phyloP scores from a whole-genome alignment of 2,329 filamentous ascomycete genomes.

The Clarireedia monteithiana region DNA sequence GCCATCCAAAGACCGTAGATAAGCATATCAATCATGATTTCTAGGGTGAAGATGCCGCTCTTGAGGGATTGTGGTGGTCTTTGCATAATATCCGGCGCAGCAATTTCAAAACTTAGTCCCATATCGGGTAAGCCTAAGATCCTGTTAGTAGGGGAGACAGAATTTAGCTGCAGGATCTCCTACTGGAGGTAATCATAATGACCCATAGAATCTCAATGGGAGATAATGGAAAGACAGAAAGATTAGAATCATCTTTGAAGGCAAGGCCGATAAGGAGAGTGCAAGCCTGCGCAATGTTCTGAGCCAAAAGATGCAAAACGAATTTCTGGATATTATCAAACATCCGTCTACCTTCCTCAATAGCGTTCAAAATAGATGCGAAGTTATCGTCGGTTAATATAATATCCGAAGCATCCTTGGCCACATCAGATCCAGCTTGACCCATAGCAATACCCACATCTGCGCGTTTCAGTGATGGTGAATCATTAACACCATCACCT shows the following conservation, averaged over 20 bases:
- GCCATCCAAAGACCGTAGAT: slow-evolving; percentile 77
- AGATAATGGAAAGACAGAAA: slow-evolving; percentile 79
- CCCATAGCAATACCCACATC: slow-evolving; percentile 59
- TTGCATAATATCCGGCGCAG: slow-evolving; percentile 66
- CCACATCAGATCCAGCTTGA: slow-evolving; percentile 54
- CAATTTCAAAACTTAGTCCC: slow-evolving; percentile 73
- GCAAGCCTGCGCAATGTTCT: slow-evolving; percentile 79
- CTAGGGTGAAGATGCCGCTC: slow-evolving; percentile 66
- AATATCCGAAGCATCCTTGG: slow-evolving; percentile 55
- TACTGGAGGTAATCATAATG: slow-evolving; percentile 81
- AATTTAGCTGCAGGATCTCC: neutral
- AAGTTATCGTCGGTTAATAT: slow-evolving; percentile 67
- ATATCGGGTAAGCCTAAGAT: slow-evolving; percentile 62
- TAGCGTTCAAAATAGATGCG: slow-evolving; percentile 61
- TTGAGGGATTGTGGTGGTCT: slow-evolving; percentile 66
- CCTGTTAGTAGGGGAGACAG: neutral
- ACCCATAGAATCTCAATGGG: slow-evolving; percentile 89
- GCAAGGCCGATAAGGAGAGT: slow-evolving; percentile 73
- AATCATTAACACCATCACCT: slow-evolving; percentile 41
- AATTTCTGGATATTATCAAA: slow-evolving; percentile 76
- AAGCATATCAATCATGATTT: slow-evolving; percentile 72
- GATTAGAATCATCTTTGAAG: slow-evolving; percentile 63
- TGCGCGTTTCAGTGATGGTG: slow-evolving; percentile 47
- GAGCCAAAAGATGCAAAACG: slow-evolving; percentile 50
- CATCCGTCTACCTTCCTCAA: slow-evolving; percentile 64